Base-by-base conservation (phyloP, 2,329 filamentous ascomycete genomes). In the Akanthomyces muscarius region DNA sequence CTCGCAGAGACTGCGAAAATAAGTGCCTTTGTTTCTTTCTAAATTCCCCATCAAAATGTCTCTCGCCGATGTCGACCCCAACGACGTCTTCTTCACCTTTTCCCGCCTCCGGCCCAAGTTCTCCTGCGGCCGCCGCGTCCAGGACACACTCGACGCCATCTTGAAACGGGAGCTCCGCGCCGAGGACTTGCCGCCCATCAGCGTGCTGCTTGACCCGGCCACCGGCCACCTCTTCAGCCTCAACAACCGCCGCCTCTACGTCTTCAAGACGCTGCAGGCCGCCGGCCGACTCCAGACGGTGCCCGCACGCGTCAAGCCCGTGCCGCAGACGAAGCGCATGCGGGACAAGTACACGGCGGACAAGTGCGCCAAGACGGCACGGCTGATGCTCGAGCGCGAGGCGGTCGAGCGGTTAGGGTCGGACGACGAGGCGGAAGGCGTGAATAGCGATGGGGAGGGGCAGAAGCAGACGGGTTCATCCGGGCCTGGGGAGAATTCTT, bases 281-380 rank as follows among this genome's bases (percentile, higher is more conserved):
- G 42, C 23, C 23, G 62, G 62, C 18, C 33, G 45, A 16, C 38
- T 61, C 7, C 42, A 44, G 4, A 57, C 62, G 23, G 44, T 64
- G 13, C 51, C 62, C 21, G 62, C 36, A 5, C 51, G 62, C 44
- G 38, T 61, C 48, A 61, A 52, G 41, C 51, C 56, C 25, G 62
- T 64, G 25, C 62, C 62, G 13, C 62, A 64, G 52, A 64, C 62
- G 13, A 64, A 64, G 62, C 62, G 62, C 28, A 64, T 64, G 62
- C 47, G 50, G 28, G 62, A 64, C 52, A 64, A 64, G 57, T 64
- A 64, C 33, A 33, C 62, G 14, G 33, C 62, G 8, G 51, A 64
- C 50, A 64, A 52, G 51, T 61, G 56, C 52, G 57, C 51, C 10
- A 64, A 61, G 45, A 38, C 38, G 50, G 62, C 62, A n/a, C 51